Base-by-base conservation (phyloP, 75 land plant genomes). In the Isoetes taiwanensis region DNA sequence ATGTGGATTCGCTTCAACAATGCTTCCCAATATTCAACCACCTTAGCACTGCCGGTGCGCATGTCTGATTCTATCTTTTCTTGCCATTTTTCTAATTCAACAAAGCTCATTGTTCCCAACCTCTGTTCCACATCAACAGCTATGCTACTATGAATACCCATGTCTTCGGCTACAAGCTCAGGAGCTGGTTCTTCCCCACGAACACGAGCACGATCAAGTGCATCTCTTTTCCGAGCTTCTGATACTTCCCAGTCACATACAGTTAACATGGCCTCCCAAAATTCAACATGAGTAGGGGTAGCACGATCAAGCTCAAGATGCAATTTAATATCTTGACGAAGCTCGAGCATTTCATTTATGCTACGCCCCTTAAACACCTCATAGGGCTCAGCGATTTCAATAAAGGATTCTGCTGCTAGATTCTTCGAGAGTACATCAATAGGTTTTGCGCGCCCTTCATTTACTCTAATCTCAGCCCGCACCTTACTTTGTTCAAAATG, bases 181-280 rank as follows among this genome's bases (percentile, higher is more conserved):
- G 16, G 50, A 19, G 21, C 50, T 5, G 50, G 50, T 23, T 46
- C 50, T 46, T 46, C 50, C 16, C 50, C 50, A 6, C 50, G 50
- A 8, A 46, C 6, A 6, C 50, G 16, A 37, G 38, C 38, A 37
- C 14, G 11, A 14, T 37, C 38, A 14, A 37, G 38, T 14, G 14
- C 38, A 9, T 9, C 9, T 9, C 38, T 37, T 9, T 37, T 14
- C 38, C 14, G 11, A 9, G 11, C 38, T 9, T 14, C 38, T 9
- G 11, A 37, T 9, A 14, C 38, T 37, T 14, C 38, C 14, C 38
- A 14, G 38, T 37, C 9, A 9, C 14, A 9, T 37, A 9, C 38
- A 8, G 25, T 23, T 23, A 46, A 19, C 50, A 46, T 46, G 6
- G 50, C 50, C 50, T 46, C 50, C 50, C 50, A 46, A 46, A 46